Conservation (phyloP, 768 basidiomycete species). For the Glaciozyma antarctica region DNA sequence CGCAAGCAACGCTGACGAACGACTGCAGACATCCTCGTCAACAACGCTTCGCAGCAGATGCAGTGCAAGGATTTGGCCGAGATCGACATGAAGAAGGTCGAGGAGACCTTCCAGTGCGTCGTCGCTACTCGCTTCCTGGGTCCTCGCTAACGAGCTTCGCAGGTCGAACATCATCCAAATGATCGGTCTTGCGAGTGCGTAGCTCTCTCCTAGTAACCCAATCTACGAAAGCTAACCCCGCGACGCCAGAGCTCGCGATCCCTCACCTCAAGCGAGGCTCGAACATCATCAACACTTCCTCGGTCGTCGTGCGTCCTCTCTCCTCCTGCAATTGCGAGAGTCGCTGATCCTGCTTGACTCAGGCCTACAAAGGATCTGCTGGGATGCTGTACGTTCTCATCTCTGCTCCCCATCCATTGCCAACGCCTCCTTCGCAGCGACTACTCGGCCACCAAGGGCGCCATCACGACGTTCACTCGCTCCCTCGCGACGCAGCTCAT, state of each 20-base stretch:
- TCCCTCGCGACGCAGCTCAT: not conserved
- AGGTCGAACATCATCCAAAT: conserved; percentile 53
- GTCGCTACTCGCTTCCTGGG: conserved; percentile 40
- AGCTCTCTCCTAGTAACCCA: no score
- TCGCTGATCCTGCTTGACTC: no score
- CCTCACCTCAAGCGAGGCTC: not conserved
- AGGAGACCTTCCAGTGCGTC: conserved; percentile 42
- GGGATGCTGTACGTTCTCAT: conserved; percentile 5
- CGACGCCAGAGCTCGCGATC: not conserved
- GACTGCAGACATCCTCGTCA: conserved; percentile 40
- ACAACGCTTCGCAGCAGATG: not conserved
- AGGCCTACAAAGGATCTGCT: not conserved
- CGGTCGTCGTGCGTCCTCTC: not conserved
- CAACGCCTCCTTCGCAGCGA: not conserved
- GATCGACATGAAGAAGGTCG: conserved; percentile 39
- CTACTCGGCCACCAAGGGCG: not conserved
- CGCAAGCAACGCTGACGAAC: conserved; percentile 36
- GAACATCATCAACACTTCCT: not conserved
- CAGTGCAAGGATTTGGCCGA: not conserved
- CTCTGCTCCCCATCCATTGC: conserved; percentile 36
- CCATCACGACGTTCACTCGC: not conserved
- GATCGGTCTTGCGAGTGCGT: conserved; percentile 51
- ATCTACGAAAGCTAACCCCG: no score
- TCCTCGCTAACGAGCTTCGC: conserved; percentile 44
- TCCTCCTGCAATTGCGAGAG: no score